Evolutionary conservation across 805 yeast species (phyloP), one percentile per base, ranked within the genome.

Genomic region (Candida tammaniensis): DNA sequence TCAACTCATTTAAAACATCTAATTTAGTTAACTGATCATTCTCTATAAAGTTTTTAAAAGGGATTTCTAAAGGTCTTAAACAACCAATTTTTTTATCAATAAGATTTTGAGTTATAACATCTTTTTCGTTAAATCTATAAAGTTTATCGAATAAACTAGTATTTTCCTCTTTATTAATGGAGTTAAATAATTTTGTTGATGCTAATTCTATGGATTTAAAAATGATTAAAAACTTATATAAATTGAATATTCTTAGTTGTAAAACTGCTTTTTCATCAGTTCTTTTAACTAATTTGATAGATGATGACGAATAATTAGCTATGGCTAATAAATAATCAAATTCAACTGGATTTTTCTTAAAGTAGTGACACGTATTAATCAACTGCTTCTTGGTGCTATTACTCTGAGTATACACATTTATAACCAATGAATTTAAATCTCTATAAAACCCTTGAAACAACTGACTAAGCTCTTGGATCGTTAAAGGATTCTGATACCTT

Each of bases 281-380:
- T 24, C 72, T 48, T 36, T 57, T 61, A 17, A 57, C 55, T 17
- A 65, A 46, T 41, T 63, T 62, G 16, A 61, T 55, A 3, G 68
- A 56, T 6, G 61, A 52, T 6, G 62, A 36, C 20, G 63, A 55
- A 44, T 64, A 65, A 42, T 61, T 63, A 22, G 70, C 61, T 12
- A 67, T 66, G 20, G 72, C 71, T 24, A 63, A 46, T 33, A 67
- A 45, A 42, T 67, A 67, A 43, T 67, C 72, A 41, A 56, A 67
- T 2, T 47, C 35, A 25, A 48, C 42, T 3, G 65, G 64, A 31
- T 61, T 47, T 7, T 41, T 40, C 26, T 45, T 51, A 46, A 67
- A 63, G 25, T 49, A 43, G 8, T 44, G 35, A 7, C 63, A 61
- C 24, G 39, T 40, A 17, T 57, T 46, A 12, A 67, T 59, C 17